phyloP scores from a whole-genome alignment of 1,284 basidiomycete species.

The Boletus semigastroideus region DNA sequence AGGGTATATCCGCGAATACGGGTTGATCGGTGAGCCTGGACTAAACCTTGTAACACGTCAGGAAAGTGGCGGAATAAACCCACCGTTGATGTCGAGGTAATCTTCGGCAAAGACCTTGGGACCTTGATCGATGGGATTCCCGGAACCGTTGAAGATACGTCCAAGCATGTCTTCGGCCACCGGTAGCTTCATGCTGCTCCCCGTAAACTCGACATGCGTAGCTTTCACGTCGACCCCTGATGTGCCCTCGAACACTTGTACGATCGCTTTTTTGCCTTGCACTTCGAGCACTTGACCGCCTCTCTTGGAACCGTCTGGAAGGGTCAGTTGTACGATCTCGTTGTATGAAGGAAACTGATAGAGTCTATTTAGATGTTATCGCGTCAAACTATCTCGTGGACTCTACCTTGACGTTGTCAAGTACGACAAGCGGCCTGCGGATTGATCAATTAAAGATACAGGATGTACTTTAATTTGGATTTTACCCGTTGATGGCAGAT shows the following conservation, averaged over 20 bases:
- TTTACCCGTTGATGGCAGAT: constrained; percentile 93
- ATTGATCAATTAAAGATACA: constrained; percentile 9
- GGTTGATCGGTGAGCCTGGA: constrained; percentile 96
- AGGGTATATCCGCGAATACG: constrained; percentile 98
- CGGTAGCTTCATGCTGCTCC: constrained; percentile 97
- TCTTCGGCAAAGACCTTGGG: constrained; percentile 99
- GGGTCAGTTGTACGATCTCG: constrained; percentile 95
- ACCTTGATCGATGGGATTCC: constrained; percentile 97
- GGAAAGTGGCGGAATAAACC: constrained; percentile 24
- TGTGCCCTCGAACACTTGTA: constrained; percentile 99
- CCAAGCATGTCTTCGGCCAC: constrained; percentile 99
- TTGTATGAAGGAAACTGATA: constrained; percentile 97
- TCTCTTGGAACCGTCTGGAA: constrained; percentile 94
- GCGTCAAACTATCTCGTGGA: constrained; percentile 8
- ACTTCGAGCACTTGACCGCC: constrained; percentile 99
- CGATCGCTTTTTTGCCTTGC: constrained; percentile 97
- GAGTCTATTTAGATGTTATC: constrained; percentile 12
- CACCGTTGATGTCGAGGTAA: constrained; percentile 98
- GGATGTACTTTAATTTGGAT: constrained; percentile 3
- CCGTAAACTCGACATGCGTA: constrained; percentile 98
- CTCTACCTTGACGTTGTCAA: constrained; percentile 96
- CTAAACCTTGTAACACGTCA: constrained; percentile 20
- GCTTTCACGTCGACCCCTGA: constrained; percentile 96
- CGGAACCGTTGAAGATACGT: constrained; percentile 98
- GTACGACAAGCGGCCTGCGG: constrained; percentile 85